Conservation (phyloP, 129 eudicot genomes). For the Helianthus annuus region DNA sequence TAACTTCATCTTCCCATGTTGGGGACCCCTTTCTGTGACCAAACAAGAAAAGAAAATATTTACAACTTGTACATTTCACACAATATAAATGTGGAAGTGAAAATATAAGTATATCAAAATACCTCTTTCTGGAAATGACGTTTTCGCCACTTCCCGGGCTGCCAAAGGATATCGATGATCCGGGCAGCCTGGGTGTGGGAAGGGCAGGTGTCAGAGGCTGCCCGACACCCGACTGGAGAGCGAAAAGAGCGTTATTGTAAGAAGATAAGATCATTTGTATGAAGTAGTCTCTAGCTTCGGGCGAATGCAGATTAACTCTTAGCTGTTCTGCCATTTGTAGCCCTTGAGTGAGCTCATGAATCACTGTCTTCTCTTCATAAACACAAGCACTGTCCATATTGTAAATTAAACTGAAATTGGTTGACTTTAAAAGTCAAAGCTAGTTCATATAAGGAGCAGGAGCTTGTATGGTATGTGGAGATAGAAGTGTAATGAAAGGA, state of each 20-base stretch:
- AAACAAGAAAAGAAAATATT: not conserved
- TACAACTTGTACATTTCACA: not conserved
- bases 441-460: not conserved
- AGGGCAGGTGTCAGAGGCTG: constrained; percentile 34
- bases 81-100: not conserved
- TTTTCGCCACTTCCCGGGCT: constrained; percentile 44
- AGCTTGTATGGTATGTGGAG: not conserved
- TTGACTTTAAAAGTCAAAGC: not conserved
- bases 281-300: constrained; percentile 47
- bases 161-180: constrained; percentile 45
- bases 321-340: constrained; percentile 67
- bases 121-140: constrained; percentile 64
- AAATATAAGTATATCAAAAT: not conserved
- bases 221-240: constrained; percentile 46
- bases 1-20: constrained; percentile 63
- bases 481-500: not conserved
- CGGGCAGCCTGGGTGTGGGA: constrained; percentile 19
- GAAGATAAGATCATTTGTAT: constrained; percentile 59
- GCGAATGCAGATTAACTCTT: constrained; percentile 44
- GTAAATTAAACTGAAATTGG: not conserved
- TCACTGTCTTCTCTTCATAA: constrained; percentile 38
- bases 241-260: constrained; percentile 57
- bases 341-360: constrained; percentile 65
- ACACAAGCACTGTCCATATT: constrained; percentile 44
- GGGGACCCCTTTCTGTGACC: constrained; percentile 63